Evolutionary conservation across 1,284 basidiomycete genomes (phyloP).

Genomic region (Cryptococcus amylolentus): DNA sequence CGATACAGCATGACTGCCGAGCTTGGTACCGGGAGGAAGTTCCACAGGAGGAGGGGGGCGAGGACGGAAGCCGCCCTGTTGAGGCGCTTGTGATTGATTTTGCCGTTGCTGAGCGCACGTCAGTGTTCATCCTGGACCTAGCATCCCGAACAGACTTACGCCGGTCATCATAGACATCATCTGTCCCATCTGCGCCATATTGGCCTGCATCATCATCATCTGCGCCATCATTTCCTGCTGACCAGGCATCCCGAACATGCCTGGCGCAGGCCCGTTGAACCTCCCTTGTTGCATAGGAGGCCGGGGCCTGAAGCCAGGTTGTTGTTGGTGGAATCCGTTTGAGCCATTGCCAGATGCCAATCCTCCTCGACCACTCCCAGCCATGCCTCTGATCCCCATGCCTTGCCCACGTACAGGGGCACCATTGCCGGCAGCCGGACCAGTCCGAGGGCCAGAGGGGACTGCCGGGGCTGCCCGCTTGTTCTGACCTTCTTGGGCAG

Average conservation of each 20-base stretch:
- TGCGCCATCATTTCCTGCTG: slow-evolving; percentile 51
- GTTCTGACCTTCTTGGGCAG: slow-evolving; percentile 13
- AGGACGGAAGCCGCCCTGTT: slow-evolving; percentile 3
- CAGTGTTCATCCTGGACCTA: background rate
- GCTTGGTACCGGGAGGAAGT: slow-evolving; percentile 35
- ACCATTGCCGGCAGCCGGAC: slow-evolving; percentile 11
- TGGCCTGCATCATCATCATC: slow-evolving; percentile 52
- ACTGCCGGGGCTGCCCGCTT: slow-evolving; percentile 13
- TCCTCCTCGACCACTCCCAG: slow-evolving; percentile 15
- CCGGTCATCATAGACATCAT: slow-evolving; percentile 49
- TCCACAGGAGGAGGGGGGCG: slow-evolving; percentile 28
- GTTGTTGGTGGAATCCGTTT: background rate
- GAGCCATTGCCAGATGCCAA: background rate
- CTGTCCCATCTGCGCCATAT: slow-evolving; percentile 51
- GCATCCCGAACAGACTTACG: slow-evolving; percentile 20
- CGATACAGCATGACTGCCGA: slow-evolving; percentile 34
- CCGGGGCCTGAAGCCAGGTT: slow-evolving; percentile 2
- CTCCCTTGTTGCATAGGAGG: slow-evolving; percentile 6
- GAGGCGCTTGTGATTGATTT: slow-evolving; percentile 2
- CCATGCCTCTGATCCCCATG: slow-evolving; percentile 22
- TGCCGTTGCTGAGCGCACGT: background rate
- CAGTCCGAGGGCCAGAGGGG: slow-evolving; percentile 21
- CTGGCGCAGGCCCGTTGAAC: slow-evolving; percentile 16
- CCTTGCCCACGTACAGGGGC: slow-evolving; percentile 14
- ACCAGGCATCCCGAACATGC: slow-evolving; percentile 23